Evolutionary conservation across 2,329 filamentous ascomycete genomes (phyloP).

Genomic region (Stachybotrys chartarum): DNA sequence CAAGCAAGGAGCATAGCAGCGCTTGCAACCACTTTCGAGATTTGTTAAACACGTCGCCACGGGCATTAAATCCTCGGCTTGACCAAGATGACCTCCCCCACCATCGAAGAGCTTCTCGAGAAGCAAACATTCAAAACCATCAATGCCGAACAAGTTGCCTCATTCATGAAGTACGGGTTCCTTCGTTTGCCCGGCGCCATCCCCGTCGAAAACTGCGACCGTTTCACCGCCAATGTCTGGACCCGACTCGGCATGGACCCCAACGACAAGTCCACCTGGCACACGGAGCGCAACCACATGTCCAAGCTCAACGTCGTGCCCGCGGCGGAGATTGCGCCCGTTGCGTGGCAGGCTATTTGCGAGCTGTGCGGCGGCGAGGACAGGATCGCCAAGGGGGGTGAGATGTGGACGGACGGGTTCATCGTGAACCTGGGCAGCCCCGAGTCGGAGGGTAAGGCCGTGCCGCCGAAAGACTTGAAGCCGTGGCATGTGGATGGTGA

Average conservation of each 20-base stretch:
- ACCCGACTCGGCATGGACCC: constrained; percentile 57
- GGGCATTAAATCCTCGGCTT: too few species aligned
- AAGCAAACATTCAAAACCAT: not conserved
- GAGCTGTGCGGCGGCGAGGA: constrained; percentile 58
- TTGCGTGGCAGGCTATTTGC: constrained; percentile 61
- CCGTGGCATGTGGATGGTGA: constrained; percentile 66
- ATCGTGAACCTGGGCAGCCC: constrained; percentile 62
- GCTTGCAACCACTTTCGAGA: too few species aligned
- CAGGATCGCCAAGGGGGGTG: constrained; percentile 37
- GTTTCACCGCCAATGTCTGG: constrained; percentile 40
- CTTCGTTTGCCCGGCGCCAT: not conserved
- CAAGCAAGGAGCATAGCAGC: too few species aligned
- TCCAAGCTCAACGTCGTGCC: constrained; percentile 47
- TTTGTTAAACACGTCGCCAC: too few species aligned
- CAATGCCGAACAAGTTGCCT: not conserved
- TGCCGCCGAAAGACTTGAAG: constrained; percentile 42
- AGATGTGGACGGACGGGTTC: constrained; percentile 57
- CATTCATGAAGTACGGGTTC: not conserved
- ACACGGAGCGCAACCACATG: constrained; percentile 56
- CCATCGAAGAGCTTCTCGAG: not conserved
- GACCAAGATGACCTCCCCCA: not conserved
- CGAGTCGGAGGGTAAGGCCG: constrained; percentile 39
- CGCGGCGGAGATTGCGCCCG: constrained; percentile 51
- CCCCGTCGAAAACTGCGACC: not conserved
- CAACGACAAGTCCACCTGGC: constrained; percentile 58